Conservation (phyloP, 2,329 filamentous ascomycete species). For the Fusarium tricinctum region DNA sequence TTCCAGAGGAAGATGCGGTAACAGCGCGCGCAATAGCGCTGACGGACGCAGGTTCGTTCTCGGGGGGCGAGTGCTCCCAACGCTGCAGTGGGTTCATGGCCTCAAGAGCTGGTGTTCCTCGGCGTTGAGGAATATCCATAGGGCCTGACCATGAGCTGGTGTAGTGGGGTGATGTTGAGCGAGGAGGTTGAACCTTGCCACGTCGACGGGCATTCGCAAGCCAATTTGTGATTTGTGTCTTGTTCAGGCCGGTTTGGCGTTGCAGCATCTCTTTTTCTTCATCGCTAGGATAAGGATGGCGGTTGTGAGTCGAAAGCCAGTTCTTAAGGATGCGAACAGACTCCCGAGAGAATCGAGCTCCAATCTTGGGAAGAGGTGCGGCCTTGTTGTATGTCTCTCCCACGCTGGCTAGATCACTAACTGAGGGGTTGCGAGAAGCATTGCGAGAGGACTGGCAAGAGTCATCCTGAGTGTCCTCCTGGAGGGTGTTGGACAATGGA, state of each 20-base stretch:
- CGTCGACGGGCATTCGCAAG: slow-evolving; percentile 89
- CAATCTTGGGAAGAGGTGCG: slow-evolving; percentile 70
- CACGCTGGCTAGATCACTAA: slow-evolving; percentile 49
- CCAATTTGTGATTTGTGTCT: slow-evolving; percentile 91
- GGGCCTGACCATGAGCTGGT: slow-evolving; percentile 70
- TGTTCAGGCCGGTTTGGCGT: slow-evolving; percentile 82
- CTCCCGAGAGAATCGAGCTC: slow-evolving; percentile 82
- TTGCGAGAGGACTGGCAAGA: slow-evolving; percentile 46
- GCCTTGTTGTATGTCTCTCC: slow-evolving; percentile 51
- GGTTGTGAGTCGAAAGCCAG: slow-evolving; percentile 84
- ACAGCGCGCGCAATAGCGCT: slow-evolving; percentile 71
- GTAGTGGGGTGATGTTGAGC: slow-evolving; percentile 78
- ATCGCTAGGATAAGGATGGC: slow-evolving; percentile 90
- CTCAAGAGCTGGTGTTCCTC: slow-evolving; percentile 68
- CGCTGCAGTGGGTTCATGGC: slow-evolving; percentile 70
- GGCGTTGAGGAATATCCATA: slow-evolving; percentile 79
- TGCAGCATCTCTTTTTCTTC: slow-evolving; percentile 87
- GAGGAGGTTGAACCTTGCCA: slow-evolving; percentile 79
- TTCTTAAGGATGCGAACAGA: slow-evolving; percentile 85
- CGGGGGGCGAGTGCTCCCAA: slow-evolving; percentile 71
- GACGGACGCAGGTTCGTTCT: slow-evolving; percentile 72
- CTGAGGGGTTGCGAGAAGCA: slow-evolving; percentile 48
- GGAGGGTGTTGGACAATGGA: slow-evolving; percentile 56
- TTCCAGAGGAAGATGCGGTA: slow-evolving; percentile 65
- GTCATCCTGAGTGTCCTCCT: slow-evolving; percentile 48